Percentiles rank a stretch among this genome's conserved stretches.
Evolutionary conservation across 2,329 filamentous ascomycete species (phyloP).

Genomic region (Ilyonectria sp.): DNA sequence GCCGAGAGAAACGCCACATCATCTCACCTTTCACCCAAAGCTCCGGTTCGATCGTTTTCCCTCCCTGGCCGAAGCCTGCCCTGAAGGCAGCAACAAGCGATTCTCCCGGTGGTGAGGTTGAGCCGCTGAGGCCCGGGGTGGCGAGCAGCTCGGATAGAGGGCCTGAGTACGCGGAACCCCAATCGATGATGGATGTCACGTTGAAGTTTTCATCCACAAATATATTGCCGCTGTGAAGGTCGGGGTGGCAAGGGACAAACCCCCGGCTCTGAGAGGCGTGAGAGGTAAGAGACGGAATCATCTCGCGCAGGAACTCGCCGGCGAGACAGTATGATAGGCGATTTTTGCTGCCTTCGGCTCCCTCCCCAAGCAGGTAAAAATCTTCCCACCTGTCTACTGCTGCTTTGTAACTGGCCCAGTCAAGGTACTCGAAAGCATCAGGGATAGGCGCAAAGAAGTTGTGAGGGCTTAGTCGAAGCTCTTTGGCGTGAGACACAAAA

Average conservation of each 20-base stretch:
- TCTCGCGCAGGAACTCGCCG: conserved; percentile 44
- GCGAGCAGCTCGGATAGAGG: conserved; percentile 38
- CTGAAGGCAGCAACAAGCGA: conserved; percentile 30
- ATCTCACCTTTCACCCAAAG: conserved; percentile 32
- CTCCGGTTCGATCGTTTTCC: conserved; percentile 7
- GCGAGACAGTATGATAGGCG: conserved; percentile 43
- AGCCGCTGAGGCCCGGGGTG: conserved; percentile 25
- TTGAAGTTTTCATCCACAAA: conserved; percentile 47
- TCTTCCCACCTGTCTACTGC: conserved; percentile 26
- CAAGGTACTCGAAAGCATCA: conserved; percentile 40
- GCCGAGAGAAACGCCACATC: conserved; percentile 40
- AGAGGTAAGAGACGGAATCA: conserved; percentile 42
- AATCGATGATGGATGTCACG: conserved; percentile 47
- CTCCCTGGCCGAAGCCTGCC: conserved; percentile 25
- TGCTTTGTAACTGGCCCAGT: conserved; percentile 33
- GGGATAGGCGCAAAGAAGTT: conserved; percentile 51
- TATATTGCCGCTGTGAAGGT: conserved; percentile 47
- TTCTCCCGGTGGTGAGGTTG: not conserved
- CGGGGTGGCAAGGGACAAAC: conserved; percentile 42
- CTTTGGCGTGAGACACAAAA: conserved; percentile 41
- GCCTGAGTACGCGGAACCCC: conserved; percentile 39
- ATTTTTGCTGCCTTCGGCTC: conserved; percentile 43
- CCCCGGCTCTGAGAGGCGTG: not conserved
- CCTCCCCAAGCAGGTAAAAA: conserved; percentile 35
- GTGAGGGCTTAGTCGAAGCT: conserved; percentile 47